Conservation (phyloP, 2,329 filamentous ascomycete genomes). For the Bipolaris zeicola region DNA sequence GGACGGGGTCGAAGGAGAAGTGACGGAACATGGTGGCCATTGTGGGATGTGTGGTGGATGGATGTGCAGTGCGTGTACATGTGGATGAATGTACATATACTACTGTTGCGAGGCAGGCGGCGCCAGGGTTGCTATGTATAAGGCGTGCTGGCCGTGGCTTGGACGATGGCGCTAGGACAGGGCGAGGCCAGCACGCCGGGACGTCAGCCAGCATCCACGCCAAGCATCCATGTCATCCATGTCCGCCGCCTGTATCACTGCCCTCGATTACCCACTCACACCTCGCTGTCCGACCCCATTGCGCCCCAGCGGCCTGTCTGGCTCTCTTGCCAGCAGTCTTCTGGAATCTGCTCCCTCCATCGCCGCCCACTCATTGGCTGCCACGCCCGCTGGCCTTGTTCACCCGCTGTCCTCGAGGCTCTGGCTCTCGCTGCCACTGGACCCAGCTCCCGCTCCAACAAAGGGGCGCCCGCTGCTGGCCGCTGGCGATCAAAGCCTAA, state of each 20-base stretch:
- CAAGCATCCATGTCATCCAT: background rate
- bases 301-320: background rate
- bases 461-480: background rate
- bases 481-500: background rate
- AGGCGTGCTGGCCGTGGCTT: constrained; percentile 3
- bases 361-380: background rate
- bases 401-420: too few relatives aligned
- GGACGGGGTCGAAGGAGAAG: constrained; percentile 48
- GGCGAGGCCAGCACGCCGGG: background rate
- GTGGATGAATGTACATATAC: background rate
- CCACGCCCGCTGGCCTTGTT: background rate
- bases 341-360: constrained; percentile 2
- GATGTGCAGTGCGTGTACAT: background rate
- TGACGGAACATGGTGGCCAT: constrained; percentile 44
- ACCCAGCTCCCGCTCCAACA: too few relatives aligned
- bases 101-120: constrained; percentile 15
- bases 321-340: constrained; percentile 1
- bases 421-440: too few relatives aligned
- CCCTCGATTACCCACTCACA: too few relatives aligned
- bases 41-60: constrained; percentile 1
- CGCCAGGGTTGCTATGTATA: constrained; percentile 13
- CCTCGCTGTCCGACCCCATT: background rate
- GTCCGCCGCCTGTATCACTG: background rate
- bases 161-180: constrained; percentile 7
- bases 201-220: background rate